phyloP scores from a whole-genome alignment of 2,329 filamentous ascomycete genomes.

The Microcyclospora tardicrescens region DNA sequence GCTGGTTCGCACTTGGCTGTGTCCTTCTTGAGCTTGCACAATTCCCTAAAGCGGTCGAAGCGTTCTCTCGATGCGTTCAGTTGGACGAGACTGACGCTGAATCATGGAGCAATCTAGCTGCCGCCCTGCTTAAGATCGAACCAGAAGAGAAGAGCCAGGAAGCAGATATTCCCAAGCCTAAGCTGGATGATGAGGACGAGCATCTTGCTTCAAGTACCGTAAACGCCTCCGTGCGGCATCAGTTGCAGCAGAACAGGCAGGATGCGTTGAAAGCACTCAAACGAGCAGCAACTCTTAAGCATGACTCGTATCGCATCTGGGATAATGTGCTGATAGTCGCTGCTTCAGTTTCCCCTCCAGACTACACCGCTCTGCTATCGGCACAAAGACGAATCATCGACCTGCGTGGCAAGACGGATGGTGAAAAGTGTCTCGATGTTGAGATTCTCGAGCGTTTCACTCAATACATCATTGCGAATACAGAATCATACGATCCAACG shows the following conservation, averaged over 20 bases:
- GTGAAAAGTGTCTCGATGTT: slow-evolving; percentile 66
- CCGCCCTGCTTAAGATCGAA: slow-evolving; percentile 48
- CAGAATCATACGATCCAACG: slow-evolving; percentile 30
- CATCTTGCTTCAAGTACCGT: slow-evolving; percentile 10
- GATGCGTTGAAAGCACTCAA: slow-evolving; percentile 79
- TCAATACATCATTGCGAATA: slow-evolving; percentile 48
- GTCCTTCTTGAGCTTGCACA: slow-evolving; percentile 65
- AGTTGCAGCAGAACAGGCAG: slow-evolving; percentile 49
- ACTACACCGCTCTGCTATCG: slow-evolving; percentile 60
- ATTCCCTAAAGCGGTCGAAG: slow-evolving; percentile 67
- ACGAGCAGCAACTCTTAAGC: slow-evolving; percentile 68
- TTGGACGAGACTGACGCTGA: slow-evolving; percentile 80
- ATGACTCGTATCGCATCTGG: slow-evolving; percentile 88
- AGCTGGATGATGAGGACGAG: slow-evolving; percentile 24
- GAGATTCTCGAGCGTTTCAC: slow-evolving; percentile 61
- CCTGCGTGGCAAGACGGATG: slow-evolving; percentile 50
- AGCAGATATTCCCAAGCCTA: slow-evolving; percentile 5
- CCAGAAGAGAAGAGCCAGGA: slow-evolving; percentile 9
- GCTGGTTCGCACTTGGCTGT: slow-evolving; percentile 87
- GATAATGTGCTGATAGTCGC: slow-evolving; percentile 88
- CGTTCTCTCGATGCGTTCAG: slow-evolving; percentile 71
- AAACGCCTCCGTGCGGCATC: slow-evolving; percentile 14
- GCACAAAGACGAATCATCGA: slow-evolving; percentile 64
- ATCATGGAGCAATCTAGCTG: slow-evolving; percentile 90
- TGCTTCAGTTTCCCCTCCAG: slow-evolving; percentile 61